A percentile compares a stretch with the other conserved stretches of the same genome.
These are phyloP conservation scores for Cunninghamia lanceolata DNA, from an alignment of 75 land plant species.

Conservation along the genomic window DNA sequence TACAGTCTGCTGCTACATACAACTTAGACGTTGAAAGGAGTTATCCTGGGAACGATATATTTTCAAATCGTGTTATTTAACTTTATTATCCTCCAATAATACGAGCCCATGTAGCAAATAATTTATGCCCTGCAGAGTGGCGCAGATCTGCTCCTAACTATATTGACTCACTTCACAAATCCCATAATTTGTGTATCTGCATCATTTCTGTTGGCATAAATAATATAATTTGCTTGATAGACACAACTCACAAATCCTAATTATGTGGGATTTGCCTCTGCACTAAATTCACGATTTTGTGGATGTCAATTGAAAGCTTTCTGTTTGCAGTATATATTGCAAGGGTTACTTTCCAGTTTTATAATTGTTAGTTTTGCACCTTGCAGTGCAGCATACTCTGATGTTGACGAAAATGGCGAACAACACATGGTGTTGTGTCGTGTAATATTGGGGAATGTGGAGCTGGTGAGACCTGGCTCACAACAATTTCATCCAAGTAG, in stretches of 20 bases:
- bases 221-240: neutral
- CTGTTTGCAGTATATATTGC: neutral
- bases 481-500: slow-evolving; percentile 41
- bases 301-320: slow-evolving; percentile 37
- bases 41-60: neutral
- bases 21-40: neutral
- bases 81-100: neutral
- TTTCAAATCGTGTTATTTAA: slow-evolving; percentile 51
- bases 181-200: too few relatives aligned
- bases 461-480: slow-evolving; percentile 42
- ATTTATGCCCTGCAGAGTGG: neutral
- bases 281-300: slow-evolving; percentile 31
- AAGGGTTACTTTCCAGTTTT: slow-evolving; percentile 30
- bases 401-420: slow-evolving; percentile 66
- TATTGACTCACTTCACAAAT: too few relatives aligned
- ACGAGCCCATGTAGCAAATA: neutral
- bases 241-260: neutral
- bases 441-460: slow-evolving; percentile 43
- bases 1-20: too few relatives aligned
- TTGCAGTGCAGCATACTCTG: slow-evolving; percentile 38
- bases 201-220: neutral
- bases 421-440: slow-evolving; percentile 58
- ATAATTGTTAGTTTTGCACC: neutral
- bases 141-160: neutral
- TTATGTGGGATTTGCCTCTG: neutral